These are phyloP conservation scores for Ulota crispa DNA, from an alignment of 225 moss, liverwort and hornwort species.

Conservation along the genomic window DNA sequence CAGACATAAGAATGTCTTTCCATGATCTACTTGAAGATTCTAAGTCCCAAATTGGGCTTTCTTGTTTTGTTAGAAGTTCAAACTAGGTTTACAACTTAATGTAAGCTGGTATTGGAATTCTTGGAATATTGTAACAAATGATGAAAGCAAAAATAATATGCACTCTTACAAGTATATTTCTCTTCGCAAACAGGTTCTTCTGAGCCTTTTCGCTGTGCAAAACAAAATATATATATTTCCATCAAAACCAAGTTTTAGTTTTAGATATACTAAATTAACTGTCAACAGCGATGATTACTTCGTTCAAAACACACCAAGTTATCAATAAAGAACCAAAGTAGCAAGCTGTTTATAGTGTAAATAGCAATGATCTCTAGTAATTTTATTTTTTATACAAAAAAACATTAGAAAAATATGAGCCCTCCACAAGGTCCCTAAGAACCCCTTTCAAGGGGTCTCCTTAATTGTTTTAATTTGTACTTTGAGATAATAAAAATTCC, in stretches of 20 bases:
- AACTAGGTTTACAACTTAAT: background rate
- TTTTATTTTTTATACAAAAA: background rate
- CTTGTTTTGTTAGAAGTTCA: background rate
- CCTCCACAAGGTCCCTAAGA: too few species aligned
- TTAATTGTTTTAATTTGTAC: too few species aligned
- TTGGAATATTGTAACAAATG: background rate
- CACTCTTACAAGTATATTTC: slow-evolving; percentile 40
- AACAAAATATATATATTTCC: slow-evolving; percentile 71
- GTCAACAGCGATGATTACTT: background rate
- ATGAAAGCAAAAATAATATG: background rate
- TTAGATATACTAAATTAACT: background rate
- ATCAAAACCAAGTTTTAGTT: slow-evolving; percentile 79
- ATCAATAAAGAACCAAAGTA: background rate
- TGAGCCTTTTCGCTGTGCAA: slow-evolving; percentile 90
- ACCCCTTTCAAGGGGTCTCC: too few species aligned
- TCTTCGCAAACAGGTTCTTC: slow-evolving; percentile 85
- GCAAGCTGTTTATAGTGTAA: background rate
- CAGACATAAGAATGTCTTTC: background rate
- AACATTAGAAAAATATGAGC: too few species aligned
- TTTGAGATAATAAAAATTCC: too few species aligned
- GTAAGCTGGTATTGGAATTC: background rate
- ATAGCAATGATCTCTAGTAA: background rate
- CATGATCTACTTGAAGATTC: background rate
- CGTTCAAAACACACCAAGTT: background rate
- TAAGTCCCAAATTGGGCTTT: background rate